These are phyloP conservation scores for Crucibulum laeve DNA, from an alignment of 768 basidiomycete species.

Conservation along the genomic window DNA sequence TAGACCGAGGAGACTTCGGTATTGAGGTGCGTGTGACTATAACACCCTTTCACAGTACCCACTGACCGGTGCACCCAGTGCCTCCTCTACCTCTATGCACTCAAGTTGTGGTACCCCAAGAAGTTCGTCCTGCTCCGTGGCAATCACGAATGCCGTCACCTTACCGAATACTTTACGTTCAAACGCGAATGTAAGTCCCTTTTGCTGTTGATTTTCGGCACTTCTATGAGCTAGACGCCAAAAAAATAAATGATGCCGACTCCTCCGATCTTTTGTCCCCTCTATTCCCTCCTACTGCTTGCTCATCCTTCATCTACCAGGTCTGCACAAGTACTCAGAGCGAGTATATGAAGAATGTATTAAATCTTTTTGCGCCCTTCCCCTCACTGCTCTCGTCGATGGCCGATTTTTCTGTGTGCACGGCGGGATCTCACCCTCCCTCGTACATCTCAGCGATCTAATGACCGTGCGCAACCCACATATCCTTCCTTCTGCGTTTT, in stretches of 20 bases:
- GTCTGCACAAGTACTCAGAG: slow-evolving; percentile 86
- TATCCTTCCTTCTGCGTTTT: background rate
- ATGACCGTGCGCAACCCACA: slow-evolving; percentile 41
- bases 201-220: background rate
- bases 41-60: too few relatives aligned
- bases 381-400: slow-evolving; percentile 89
- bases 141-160: slow-evolving; percentile 95
- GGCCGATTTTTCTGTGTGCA: slow-evolving; percentile 97
- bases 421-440: slow-evolving; percentile 88
- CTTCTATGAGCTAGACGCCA: too few relatives aligned
- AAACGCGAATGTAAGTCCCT: slow-evolving; percentile 82
- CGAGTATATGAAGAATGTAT: slow-evolving; percentile 91
- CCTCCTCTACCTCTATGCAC: slow-evolving; percentile 85
- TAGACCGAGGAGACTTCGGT: slow-evolving; percentile 93
- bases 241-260: background rate
- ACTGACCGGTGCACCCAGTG: too few relatives aligned
- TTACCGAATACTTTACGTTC: slow-evolving; percentile 98
- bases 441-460: slow-evolving; percentile 76
- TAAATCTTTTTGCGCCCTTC: slow-evolving; percentile 85
- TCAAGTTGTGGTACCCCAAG: slow-evolving; percentile 88
- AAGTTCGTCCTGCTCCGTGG: slow-evolving; percentile 84
- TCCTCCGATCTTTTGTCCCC: slow-evolving; percentile 4
- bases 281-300: background rate
- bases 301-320: slow-evolving; percentile 27
- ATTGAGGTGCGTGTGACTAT: slow-evolving; percentile 51